These are phyloP conservation scores for Penicillium daleae DNA, from an alignment of 495 filamentous ascomycete genomes.

Conservation along the genomic window DNA sequence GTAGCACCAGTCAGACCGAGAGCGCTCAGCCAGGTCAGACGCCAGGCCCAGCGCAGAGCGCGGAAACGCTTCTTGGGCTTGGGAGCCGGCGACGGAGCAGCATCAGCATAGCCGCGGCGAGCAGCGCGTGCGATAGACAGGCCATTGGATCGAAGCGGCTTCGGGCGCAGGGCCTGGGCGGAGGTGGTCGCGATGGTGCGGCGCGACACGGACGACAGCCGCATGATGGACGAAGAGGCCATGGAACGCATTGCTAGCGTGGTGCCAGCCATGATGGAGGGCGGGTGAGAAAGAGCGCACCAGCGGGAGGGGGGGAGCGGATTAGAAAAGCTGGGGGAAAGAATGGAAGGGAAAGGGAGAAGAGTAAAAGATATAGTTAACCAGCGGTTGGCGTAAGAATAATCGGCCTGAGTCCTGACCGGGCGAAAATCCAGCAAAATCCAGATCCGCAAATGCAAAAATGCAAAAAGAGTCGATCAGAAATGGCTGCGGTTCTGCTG, in stretches of 20 bases:
- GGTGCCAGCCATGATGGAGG: slow-evolving; percentile 46
- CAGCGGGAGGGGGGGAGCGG: slow-evolving; percentile 12
- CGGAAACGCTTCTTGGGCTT: slow-evolving; percentile 53
- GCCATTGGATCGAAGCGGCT: slow-evolving; percentile 31
- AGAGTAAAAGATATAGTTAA: slow-evolving; percentile 4
- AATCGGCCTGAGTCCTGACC: background rate
- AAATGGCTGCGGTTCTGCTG: slow-evolving; percentile 31
- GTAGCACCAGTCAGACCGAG: slow-evolving; percentile 70
- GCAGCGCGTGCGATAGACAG: slow-evolving; percentile 37
- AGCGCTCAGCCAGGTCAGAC: slow-evolving; percentile 70
- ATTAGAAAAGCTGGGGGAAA: slow-evolving; percentile 20
- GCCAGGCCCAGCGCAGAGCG: slow-evolving; percentile 72
- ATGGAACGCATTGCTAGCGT: slow-evolving; percentile 45
- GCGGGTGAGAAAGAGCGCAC: slow-evolving; percentile 20
- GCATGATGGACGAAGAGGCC: slow-evolving; percentile 41
- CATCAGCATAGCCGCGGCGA: slow-evolving; percentile 49
- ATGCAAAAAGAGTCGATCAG: no score
- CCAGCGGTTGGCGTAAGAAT: slow-evolving; percentile 18
- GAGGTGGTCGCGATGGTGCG: slow-evolving; percentile 41
- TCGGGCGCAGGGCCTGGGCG: slow-evolving; percentile 29
- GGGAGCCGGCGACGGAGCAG: slow-evolving; percentile 40
- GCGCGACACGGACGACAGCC: slow-evolving; percentile 47
- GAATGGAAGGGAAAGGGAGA: slow-evolving; percentile 14
- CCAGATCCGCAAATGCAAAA: no score
- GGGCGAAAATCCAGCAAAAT: slow-evolving; percentile 14